Evolutionary conservation across 2,329 filamentous ascomycete species (phyloP).

Genomic region (Didymella segeticola): DNA sequence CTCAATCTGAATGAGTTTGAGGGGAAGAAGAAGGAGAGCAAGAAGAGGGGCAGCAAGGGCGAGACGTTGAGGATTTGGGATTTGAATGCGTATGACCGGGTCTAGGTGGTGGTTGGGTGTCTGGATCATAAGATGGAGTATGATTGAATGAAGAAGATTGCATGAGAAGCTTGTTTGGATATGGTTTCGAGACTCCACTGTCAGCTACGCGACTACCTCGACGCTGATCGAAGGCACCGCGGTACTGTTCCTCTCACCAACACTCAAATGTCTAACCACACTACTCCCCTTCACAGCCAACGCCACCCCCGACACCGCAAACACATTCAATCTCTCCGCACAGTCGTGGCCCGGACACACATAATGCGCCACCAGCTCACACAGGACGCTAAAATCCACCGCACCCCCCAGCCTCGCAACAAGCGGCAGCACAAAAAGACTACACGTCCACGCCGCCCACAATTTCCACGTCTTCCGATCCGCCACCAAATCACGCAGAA

Average conservation of each 20-base stretch:
- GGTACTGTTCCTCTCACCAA: not conserved
- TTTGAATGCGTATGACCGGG: constrained; percentile 31
- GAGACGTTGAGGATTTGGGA: constrained; percentile 56
- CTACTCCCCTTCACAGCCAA: constrained; percentile 17
- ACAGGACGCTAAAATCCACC: not conserved
- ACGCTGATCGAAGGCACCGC: not conserved
- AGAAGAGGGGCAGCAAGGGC: constrained; percentile 52
- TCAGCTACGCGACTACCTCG: not conserved
- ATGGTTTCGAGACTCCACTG: too few species aligned
- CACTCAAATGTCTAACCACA: not conserved
- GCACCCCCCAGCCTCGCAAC: not conserved
- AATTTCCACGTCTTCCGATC: constrained; percentile 30
- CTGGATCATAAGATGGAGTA: too few species aligned
- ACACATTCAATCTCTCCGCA: constrained; percentile 11
- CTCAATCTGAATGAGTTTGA: constrained; percentile 55
- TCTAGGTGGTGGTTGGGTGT: constrained; percentile 1
- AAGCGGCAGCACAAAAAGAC: constrained; percentile 24
- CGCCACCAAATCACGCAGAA: constrained; percentile 6
- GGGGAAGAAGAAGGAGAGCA: constrained; percentile 48
- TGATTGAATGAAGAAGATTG: too few species aligned
- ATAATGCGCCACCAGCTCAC: not conserved
- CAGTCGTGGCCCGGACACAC: constrained; percentile 18
- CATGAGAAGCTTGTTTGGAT: too few species aligned
- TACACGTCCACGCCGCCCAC: constrained; percentile 28
- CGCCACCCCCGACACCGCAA: constrained; percentile 16